Base-by-base conservation (phyloP, 805 yeast species). In the Yarrowia alimentaria region DNA sequence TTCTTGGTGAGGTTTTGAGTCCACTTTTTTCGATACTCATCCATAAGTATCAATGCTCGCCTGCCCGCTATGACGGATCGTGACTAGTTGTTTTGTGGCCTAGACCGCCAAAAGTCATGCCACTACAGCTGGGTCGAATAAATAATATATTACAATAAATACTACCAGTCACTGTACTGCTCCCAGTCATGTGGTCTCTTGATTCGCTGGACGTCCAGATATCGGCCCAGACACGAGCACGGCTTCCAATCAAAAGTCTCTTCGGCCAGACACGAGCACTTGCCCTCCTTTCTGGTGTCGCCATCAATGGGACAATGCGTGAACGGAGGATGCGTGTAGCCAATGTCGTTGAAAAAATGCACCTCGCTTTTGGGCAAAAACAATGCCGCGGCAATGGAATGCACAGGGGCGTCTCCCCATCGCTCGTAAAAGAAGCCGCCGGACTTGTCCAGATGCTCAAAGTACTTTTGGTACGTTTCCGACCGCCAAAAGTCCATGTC, bases 341-440 rank as follows among this genome's bases (percentile, higher is more conserved):
- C 93, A 25, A 84, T 71, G 54, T 84, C 80, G 52, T 78, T 80
- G 59, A 85, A 82, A 68, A 76, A 83, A 64, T 81, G 85, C 13
- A 85, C 65, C 58, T 82, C 76, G 22, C 68, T 64, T 58, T 72
- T 72, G 54, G 78, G 73, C 40, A 81, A 65, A 58, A 83, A 70
- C 40, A 81, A 65, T 1, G 87, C 68, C 1, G 79, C 83, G 6
- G 83, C 91, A 42, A 85, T 73, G 1, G 91, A 76, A 67, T 85
- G 93, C n/a, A 85, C 76, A 4, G 93, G 93, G 0, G 93, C 94
- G 65, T 85, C 95, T 16, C 95, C 95, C 93, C 94, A 86, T 56
- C 95, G 72, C 68, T 85, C 90, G 61, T 83, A 83, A 63, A 77
- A 84, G 62, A 84, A 84, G 1, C 91, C 93, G 52, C 91, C 91